Evolutionary conservation across 1,139 yeast species (phyloP).

Genomic region (Debaryomyces sp.): DNA sequence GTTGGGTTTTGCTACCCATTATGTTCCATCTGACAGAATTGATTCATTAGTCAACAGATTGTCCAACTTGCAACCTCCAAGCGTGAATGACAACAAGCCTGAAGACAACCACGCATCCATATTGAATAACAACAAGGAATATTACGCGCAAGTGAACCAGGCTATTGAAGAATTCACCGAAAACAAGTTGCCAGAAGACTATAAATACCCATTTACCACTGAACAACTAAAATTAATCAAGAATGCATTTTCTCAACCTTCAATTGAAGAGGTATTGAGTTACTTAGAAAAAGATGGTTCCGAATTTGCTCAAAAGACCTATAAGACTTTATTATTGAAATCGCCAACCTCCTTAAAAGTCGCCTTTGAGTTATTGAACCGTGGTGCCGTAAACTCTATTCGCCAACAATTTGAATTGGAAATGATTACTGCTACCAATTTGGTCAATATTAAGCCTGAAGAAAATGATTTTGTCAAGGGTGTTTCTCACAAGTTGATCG

Average conservation of each 20-base stretch:
- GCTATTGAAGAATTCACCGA: constrained; percentile 77
- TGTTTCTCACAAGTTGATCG: constrained; percentile 69
- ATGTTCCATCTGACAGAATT: constrained; percentile 67
- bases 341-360: constrained; percentile 83
- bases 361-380: constrained; percentile 68
- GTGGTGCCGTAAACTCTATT: constrained; percentile 62
- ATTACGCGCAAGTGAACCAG: constrained; percentile 63
- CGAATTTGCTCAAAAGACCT: constrained; percentile 66
- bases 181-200: constrained; percentile 65
- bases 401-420: constrained; percentile 73
- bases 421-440: constrained; percentile 73
- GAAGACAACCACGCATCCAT: constrained; percentile 24
- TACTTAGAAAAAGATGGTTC: constrained; percentile 59
- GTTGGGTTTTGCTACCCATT: constrained; percentile 91
- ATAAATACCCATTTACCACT: constrained; percentile 58
- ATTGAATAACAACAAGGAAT: constrained; percentile 36
- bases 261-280: constrained; percentile 64
- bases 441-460: constrained; percentile 61
- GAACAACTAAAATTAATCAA: constrained; percentile 68
- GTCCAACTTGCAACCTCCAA: constrained; percentile 54
- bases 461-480: constrained; percentile 72
- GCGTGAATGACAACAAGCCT: constrained; percentile 30
- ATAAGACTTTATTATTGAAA: constrained; percentile 56
- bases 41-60: constrained; percentile 66
- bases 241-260: constrained; percentile 58